These are phyloP conservation scores for Ensete glaucum DNA, from an alignment of 176 grass and related monocot species.

Conservation along the genomic window DNA sequence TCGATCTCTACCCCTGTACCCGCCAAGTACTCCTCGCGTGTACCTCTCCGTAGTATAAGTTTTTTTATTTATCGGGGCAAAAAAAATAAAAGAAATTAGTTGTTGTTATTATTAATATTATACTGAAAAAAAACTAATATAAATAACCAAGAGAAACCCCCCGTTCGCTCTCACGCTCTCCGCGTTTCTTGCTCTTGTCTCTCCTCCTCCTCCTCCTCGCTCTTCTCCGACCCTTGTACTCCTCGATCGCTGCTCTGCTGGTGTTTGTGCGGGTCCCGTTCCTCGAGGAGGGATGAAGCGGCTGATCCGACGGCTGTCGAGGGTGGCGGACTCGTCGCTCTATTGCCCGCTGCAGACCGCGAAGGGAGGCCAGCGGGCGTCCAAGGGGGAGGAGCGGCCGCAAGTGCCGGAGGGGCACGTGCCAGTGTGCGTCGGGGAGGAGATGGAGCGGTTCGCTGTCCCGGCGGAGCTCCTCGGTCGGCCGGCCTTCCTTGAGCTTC, in stretches of 20 bases:
- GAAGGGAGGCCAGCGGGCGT: not conserved
- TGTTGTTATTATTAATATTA: conserved; percentile 1
- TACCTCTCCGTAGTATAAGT: not conserved
- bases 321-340: conserved; percentile 18
- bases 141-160: not conserved
- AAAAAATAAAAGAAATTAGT: not conserved
- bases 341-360: not conserved
- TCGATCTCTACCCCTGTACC: not conserved
- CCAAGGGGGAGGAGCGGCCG: not conserved
- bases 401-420: conserved; percentile 17
- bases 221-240: not conserved
- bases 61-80: not conserved
- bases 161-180: not conserved
- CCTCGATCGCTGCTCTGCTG: not conserved
- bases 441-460: conserved; percentile 24
- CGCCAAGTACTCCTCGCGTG: not conserved
- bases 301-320: conserved; percentile 11
- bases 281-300: not conserved
- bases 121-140: not conserved
- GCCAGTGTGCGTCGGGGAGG: conserved; percentile 19
- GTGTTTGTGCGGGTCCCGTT: not conserved
- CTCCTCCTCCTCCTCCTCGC: not conserved
- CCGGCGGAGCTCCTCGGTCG: conserved; percentile 16
- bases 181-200: not conserved
- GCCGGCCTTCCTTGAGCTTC: conserved; percentile 17